phyloP scores from a whole-genome alignment of 306 rosid genomes.

The Arachis stenosperma region DNA sequence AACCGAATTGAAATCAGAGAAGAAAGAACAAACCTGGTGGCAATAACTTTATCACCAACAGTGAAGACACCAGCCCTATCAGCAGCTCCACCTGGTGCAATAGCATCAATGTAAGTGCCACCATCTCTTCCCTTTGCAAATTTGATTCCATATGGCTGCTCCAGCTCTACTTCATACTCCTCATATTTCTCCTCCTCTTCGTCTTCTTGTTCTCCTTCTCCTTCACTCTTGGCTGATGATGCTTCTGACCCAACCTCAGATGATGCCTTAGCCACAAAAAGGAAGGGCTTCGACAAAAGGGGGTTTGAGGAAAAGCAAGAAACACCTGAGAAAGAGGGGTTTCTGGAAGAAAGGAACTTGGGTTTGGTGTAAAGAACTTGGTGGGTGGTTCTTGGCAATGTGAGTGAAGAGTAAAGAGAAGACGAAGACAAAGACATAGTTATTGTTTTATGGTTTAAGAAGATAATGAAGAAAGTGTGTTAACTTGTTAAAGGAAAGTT shows the following conservation, averaged over 20 bases:
- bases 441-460: not conserved
- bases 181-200: slow-evolving; percentile 55
- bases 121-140: slow-evolving; percentile 88
- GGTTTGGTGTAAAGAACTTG: slow-evolving; percentile 37
- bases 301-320: slow-evolving; percentile 42
- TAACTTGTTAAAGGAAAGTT: no score
- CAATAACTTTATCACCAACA: slow-evolving; percentile 93
- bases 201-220: slow-evolving; percentile 39
- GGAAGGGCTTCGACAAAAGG: slow-evolving; percentile 43
- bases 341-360: slow-evolving; percentile 48
- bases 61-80: slow-evolving; percentile 70
- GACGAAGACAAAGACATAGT: slow-evolving; percentile 72
- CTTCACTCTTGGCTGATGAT: slow-evolving; percentile 28
- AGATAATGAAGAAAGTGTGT: no score
- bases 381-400: slow-evolving; percentile 54
- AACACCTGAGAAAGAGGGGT: slow-evolving; percentile 33
- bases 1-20: slow-evolving; percentile 19
- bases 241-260: slow-evolving; percentile 61
- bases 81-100: slow-evolving; percentile 89
- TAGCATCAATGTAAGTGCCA: slow-evolving; percentile 95
- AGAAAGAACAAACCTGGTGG: slow-evolving; percentile 71
- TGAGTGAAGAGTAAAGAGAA: slow-evolving; percentile 59
- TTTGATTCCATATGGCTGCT: slow-evolving; percentile 83
- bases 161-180: slow-evolving; percentile 85
- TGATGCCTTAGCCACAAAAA: slow-evolving; percentile 48